phyloP scores from a whole-genome alignment of 1,284 basidiomycete species.

The Cryptococcus depauperatus region DNA sequence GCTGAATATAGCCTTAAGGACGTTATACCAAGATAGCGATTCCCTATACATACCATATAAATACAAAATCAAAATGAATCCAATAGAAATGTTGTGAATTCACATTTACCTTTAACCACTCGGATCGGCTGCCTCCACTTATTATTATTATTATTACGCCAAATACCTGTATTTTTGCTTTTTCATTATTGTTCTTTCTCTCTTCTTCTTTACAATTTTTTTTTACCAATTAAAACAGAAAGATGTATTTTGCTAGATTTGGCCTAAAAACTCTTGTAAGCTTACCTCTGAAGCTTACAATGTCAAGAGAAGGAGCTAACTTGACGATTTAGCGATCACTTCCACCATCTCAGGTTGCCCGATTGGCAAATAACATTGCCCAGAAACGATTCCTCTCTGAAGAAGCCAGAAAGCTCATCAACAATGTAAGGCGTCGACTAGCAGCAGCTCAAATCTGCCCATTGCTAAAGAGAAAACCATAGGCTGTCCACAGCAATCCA shows the following conservation, averaged over 20 bases:
- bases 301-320: not conserved
- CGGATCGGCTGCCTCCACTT: not conserved
- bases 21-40: too few species aligned
- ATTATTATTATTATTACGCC: too few species aligned
- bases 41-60: too few species aligned
- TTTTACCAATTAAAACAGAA: conserved; percentile 1
- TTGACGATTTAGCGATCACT: conserved; percentile 36
- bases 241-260: conserved; percentile 39
- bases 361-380: conserved; percentile 25
- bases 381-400: conserved; percentile 45
- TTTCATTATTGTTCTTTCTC: not conserved
- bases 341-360: conserved; percentile 32
- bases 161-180: not conserved
- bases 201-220: not conserved
- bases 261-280: conserved; percentile 41
- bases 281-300: not conserved
- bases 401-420: conserved; percentile 48
- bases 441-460: not conserved
- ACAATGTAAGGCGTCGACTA: conserved; percentile 34
- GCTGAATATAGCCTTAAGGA: too few species aligned
- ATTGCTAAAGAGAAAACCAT: too few species aligned
- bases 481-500: conserved; percentile 62
- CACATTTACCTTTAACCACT: not conserved
- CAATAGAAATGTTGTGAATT: not conserved
- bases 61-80: too few species aligned